Percentiles rank a stretch among this genome's conserved stretches.
Evolutionary conservation across 208 protist species (phyloP).

Genomic region (Trypanosoma congolense): DNA sequence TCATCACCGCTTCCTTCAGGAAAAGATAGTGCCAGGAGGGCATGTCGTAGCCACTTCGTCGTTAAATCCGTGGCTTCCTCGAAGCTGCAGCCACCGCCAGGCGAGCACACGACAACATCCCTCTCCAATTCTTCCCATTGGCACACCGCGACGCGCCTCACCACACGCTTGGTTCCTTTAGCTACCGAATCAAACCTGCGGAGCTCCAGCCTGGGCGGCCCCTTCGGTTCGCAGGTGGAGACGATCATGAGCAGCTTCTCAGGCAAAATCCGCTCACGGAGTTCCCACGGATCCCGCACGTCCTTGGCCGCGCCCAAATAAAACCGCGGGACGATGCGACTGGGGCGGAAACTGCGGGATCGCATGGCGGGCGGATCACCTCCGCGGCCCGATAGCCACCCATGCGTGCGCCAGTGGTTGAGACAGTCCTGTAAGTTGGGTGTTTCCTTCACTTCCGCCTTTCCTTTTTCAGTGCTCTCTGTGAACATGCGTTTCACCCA

Average conservation of each 20-base stretch:
- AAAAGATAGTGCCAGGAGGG: neutral
- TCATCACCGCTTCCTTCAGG: neutral
- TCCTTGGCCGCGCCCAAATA: slow-evolving; percentile 51
- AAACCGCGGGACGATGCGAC: slow-evolving; percentile 48
- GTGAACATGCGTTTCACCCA: too few relatives aligned
- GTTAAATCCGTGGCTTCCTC: neutral
- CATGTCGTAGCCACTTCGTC: neutral
- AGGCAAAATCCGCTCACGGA: slow-evolving; percentile 22
- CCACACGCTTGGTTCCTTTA: neutral
- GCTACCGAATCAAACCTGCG: slow-evolving; percentile 7
- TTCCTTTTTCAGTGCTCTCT: too few relatives aligned
- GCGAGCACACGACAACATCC: neutral
- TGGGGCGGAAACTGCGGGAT: slow-evolving; percentile 35
- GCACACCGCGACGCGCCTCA: slow-evolving; percentile 18
- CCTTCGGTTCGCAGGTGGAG: slow-evolving; percentile 20
- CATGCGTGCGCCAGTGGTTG: neutral
- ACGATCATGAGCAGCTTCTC: slow-evolving; percentile 36
- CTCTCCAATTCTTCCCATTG: slow-evolving; percentile 17
- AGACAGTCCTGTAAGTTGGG: neutral
- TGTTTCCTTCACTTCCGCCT: too few relatives aligned
- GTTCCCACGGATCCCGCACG: slow-evolving; percentile 25
- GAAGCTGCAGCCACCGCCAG: neutral
- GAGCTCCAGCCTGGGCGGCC: slow-evolving; percentile 19
- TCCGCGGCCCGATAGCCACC: neutral
- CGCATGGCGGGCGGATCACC: neutral